Evolutionary conservation across 2,329 filamentous ascomycete species (phyloP), one percentile per base, ranked within the genome.

Genomic region (Blumeria graminis): DNA sequence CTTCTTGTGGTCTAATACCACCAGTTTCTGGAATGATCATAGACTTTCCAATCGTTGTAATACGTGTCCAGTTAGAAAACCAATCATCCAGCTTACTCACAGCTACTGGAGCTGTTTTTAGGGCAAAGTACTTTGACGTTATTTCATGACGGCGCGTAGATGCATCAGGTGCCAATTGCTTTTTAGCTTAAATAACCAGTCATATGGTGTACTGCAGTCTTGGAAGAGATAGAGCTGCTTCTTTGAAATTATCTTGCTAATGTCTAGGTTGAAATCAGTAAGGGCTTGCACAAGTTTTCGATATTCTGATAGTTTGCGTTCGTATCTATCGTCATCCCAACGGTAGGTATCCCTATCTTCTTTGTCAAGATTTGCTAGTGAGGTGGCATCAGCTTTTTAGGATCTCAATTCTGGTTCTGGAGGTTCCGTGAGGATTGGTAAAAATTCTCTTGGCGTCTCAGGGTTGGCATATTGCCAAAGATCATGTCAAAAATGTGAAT

Each of bases 91-190:
- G n/a, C 36, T 53, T 53, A 36, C 33, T 53, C 11, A 18, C 2
- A 9, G 32, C 50, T 18, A 11, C 36, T 53, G 33, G 50, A n/a
- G 50, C 33, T 16, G 14, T 3, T n/a, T 53, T 53, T 18, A 53
- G 50, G 16, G 6, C 6, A 38, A 36, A 36, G n/a, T 53, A 53
- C 38, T 10, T 36, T 8, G 36, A 33, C 8, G 50, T 38, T 11
- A 53, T 34, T 38, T 53, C 50, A 53, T 53, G 33, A n/a, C 50
- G 50, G 11, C 33, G 50, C n/a, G 50, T 53, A 10, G 50, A 34
- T 36, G 50, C 33, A 53, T 53, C 50, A n/a, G 50, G 50, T 36
- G 50, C 50, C 33, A 53, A 11, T 16, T 53, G 33, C 38, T 52
- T 13, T 52, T 34, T 4, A 52, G 36, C 14, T 8, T 36, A 35